These are phyloP conservation scores for Termitomyces sp. DNA, from an alignment of 768 basidiomycete genomes.

Conservation along the genomic window DNA sequence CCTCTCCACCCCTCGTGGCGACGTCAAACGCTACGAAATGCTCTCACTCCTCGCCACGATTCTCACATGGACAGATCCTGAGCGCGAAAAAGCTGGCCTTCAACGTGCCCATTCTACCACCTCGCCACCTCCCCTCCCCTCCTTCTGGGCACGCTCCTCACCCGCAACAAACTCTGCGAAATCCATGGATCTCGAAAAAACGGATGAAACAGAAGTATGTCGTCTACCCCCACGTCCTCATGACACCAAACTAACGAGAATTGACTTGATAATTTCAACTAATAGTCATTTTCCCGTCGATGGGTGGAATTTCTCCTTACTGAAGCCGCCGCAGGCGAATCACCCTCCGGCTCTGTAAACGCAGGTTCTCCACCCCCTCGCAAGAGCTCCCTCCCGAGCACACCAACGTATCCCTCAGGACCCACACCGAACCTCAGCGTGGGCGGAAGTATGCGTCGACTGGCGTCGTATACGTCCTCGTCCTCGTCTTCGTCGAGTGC, in stretches of 20 bases:
- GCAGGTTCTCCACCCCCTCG: conserved; percentile 2
- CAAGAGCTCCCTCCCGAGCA: conserved; percentile 9
- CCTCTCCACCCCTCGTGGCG: conserved; percentile 84
- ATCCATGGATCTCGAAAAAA: conserved; percentile 64
- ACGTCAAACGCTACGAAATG: conserved; percentile 97
- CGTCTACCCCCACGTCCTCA: neutral
- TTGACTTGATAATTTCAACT: neutral
- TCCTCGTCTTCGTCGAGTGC: too few species aligned
- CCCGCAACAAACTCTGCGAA: conserved; percentile 31
- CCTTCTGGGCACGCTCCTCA: conserved; percentile 15
- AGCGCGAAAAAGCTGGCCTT: conserved; percentile 89
- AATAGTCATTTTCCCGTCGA: conserved; percentile 90
- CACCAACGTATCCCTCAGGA: conserved; percentile 4
- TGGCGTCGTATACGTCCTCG: conserved; percentile 8
- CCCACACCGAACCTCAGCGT: neutral
- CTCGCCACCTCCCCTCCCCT: conserved; percentile 16
- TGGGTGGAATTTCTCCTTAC: conserved; percentile 99
- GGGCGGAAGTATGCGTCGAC: conserved; percentile 1
- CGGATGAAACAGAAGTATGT: conserved; percentile 80
- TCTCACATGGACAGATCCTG: conserved; percentile 88
- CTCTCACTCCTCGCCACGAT: conserved; percentile 83
- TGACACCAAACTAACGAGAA: neutral
- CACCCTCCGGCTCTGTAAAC: conserved; percentile 18
- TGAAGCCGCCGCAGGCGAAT: conserved; percentile 61
- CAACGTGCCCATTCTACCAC: conserved; percentile 43